A percentile compares a stretch with the other conserved stretches of the same genome.
phyloP scores from a whole-genome alignment of 179 eudicot genomes.

The Heliamphora pulchella region DNA sequence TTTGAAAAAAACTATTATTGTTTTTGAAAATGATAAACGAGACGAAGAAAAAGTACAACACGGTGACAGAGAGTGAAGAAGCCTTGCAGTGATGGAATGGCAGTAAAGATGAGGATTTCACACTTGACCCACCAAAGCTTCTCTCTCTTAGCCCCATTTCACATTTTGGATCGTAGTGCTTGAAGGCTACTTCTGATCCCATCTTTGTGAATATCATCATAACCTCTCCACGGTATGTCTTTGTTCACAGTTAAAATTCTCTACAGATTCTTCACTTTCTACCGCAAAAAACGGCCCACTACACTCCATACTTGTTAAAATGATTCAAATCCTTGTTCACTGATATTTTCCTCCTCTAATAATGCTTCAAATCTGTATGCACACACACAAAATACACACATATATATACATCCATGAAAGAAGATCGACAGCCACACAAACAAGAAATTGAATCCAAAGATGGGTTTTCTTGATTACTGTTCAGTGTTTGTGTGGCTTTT shows the following conservation, averaged over 20 bases:
- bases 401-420: neutral
- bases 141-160: too few species aligned
- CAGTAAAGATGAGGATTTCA: too few species aligned
- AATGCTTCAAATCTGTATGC: too few species aligned
- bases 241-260: neutral
- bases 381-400: neutral
- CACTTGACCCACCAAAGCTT: too few species aligned
- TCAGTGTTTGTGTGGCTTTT: neutral
- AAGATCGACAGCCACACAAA: neutral
- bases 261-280: conserved; percentile 3
- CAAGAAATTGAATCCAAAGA: neutral
- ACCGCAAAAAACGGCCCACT: neutral
- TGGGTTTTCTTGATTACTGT: neutral
- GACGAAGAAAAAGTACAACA: too few species aligned
- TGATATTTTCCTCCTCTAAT: neutral
- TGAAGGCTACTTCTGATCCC: neutral
- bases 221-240: neutral
- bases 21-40: too few species aligned
- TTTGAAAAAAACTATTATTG: too few species aligned
- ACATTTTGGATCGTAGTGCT: too few species aligned
- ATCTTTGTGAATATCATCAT: neutral
- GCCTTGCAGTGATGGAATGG: too few species aligned
- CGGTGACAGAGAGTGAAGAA: too few species aligned
- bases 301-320: neutral
- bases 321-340: neutral